Evolutionary conservation across 257 asterid species (phyloP), one percentile per base, ranked within the genome.

Genomic region (Knoxia roxburghii): DNA sequence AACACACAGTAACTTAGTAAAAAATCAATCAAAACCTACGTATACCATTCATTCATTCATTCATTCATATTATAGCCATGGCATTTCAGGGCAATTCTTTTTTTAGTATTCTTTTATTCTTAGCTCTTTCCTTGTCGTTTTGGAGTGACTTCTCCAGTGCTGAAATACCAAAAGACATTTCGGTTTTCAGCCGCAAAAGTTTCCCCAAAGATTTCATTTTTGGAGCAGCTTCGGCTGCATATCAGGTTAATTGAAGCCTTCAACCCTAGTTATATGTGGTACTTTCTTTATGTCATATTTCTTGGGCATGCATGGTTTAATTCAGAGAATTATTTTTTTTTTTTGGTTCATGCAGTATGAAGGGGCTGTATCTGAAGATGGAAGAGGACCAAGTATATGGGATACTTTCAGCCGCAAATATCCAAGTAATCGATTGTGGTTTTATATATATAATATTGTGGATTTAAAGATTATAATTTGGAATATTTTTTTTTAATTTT

Each of bases 181-280:
- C 61, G 2, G n/a, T 56, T n/a, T 72, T 64, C 18, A 37, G 46
- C n/a, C 72, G 55, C 24, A 70, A 20, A 6, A 55, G 26, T 63
- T 74, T 74, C 37, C 78, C 78, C 0, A 53, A 27, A 5, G 13
- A 64, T 55, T 68, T 74, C 54, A 18, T 69, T 2, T 69, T 74
- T 50, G 78, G 78, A 54, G 58, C 78, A 29, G 48, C 74, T 17
- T 62, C 78, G 3, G 32, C 78, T 32, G 78, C 78, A 39, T 74
- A 68, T 56, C 71, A 69, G 74, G 78, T 69, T 9, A 37, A 37
- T 37, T 37, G n/a, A 37, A 37, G 41, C 41, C 4, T 3, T 27
- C 13, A 6, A 1, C 1, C 46, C 1, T 2, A 1, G 1, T 7
- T 41, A 1, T 7, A 41, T 41, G 1, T 41, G 4, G 9, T 2